Percentiles rank a stretch among this genome's conserved stretches.
These are phyloP conservation scores for Phytophthora citrophthora DNA, from an alignment of 352 stramenopile genomes.

Conservation along the genomic window DNA sequence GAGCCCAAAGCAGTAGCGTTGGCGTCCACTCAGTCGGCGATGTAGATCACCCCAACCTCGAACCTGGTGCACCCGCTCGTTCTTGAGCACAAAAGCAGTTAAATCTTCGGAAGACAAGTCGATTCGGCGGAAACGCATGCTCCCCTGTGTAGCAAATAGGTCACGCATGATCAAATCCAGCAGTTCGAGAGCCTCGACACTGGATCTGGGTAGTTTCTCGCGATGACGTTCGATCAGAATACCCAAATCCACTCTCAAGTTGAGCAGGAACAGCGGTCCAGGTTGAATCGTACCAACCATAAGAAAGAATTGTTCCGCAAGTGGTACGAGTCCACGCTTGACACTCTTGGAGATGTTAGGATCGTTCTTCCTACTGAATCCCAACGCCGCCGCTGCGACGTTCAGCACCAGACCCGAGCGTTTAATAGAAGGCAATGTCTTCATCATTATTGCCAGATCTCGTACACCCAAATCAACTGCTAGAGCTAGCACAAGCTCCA, in stretches of 20 bases:
- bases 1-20: conserved; percentile 83
- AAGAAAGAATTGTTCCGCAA: conserved; percentile 84
- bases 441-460: conserved; percentile 84
- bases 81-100: conserved; percentile 70
- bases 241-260: conserved; percentile 71
- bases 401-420: conserved; percentile 84
- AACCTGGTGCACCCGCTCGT: conserved; percentile 82
- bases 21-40: conserved; percentile 62
- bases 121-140: conserved; percentile 83
- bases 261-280: conserved; percentile 77
- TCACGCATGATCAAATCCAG: conserved; percentile 86
- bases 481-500: conserved; percentile 81
- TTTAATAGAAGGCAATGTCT: conserved; percentile 78
- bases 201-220: conserved; percentile 49
- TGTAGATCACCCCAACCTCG: conserved; percentile 72
- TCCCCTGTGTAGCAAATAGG: conserved; percentile 81
- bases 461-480: conserved; percentile 81
- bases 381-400: conserved; percentile 74
- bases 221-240: conserved; percentile 59
- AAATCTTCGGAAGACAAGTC: conserved; percentile 76
- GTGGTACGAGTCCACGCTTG: conserved; percentile 81
- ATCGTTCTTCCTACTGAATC: conserved; percentile 85
- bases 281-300: conserved; percentile 73
- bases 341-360: conserved; percentile 86
- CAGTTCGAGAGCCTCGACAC: conserved; percentile 72